These are phyloP conservation scores for Sporisorium reilianum DNA, from an alignment of 1,284 basidiomycete genomes.

Conservation along the genomic window DNA sequence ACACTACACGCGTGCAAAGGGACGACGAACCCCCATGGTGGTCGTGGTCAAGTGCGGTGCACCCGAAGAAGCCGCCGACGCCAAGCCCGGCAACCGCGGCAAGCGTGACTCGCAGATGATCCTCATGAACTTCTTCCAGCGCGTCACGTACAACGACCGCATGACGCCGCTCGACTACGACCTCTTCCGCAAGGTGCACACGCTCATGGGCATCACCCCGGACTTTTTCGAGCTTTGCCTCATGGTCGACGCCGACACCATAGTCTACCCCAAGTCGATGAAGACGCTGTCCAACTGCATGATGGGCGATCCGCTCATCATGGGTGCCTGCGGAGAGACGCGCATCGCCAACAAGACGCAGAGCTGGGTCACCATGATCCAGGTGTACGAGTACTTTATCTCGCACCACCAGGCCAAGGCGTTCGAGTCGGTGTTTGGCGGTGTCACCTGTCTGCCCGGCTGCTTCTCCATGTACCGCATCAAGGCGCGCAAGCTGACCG, in stretches of 20 bases:
- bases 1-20: conserved; percentile 81
- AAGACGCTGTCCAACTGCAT: conserved; percentile 77
- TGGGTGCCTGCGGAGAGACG: conserved; percentile 99
- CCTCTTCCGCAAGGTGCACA: conserved; percentile 94
- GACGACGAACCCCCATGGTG: conserved; percentile 92
- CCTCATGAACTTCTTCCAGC: conserved; percentile 99
- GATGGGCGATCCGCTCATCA: conserved; percentile 97
- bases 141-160: conserved; percentile 98
- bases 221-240: conserved; percentile 97
- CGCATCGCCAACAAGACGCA: conserved; percentile 94
- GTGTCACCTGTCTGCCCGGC: conserved; percentile 97
- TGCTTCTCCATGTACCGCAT: conserved; percentile 99
- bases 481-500: conserved; percentile 83
- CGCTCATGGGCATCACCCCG: conserved; percentile 98
- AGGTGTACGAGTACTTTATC: conserved; percentile 99
- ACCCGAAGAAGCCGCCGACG: conserved; percentile 77
- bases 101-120: conserved; percentile 99
- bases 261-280: conserved; percentile 63
- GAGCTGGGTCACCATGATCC: conserved; percentile 98
- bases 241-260: conserved; percentile 97
- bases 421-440: conserved; percentile 98
- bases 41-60: conserved; percentile 97
- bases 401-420: conserved; percentile 98
- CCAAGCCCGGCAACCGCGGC: conserved; percentile 97
- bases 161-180: conserved; percentile 98